Evolutionary conservation across 345 rosid species (phyloP).

Genomic region (Noccaea caerulescens): DNA sequence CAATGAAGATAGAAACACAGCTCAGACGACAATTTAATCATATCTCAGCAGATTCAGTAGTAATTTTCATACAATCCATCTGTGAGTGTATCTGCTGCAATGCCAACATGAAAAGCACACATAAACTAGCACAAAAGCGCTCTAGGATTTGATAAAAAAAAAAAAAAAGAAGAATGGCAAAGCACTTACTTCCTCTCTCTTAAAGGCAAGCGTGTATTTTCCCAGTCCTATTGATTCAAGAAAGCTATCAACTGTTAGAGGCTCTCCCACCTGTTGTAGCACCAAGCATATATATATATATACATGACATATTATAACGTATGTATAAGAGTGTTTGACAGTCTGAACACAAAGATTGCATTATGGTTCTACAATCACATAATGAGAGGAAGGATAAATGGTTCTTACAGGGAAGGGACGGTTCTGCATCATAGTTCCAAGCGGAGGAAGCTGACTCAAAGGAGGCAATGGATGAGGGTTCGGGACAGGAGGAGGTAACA

Average conservation of each 20-base stretch:
- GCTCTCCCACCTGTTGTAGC: conserved; percentile 63
- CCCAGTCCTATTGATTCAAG: conserved; percentile 74
- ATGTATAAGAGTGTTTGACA: conserved; percentile 4
- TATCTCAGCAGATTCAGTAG: neutral
- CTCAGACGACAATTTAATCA: conserved; percentile 7
- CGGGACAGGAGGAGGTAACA: conserved; percentile 55
- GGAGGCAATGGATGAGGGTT: conserved; percentile 59
- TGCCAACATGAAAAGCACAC: conserved; percentile 14
- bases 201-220: conserved; percentile 71
- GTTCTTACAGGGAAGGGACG: conserved; percentile 58
- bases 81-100: conserved; percentile 21
- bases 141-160: neutral
- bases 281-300: conserved; percentile 27
- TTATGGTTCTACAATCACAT: conserved; percentile 2
- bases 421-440: conserved; percentile 53
- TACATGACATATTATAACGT: conserved; percentile 9
- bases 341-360: conserved; percentile 24
- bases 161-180: conserved; percentile 2
- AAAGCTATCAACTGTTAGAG: conserved; percentile 78
- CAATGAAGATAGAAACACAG: neutral
- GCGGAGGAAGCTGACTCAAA: conserved; percentile 57
- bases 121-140: conserved; percentile 13
- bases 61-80: neutral
- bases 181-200: conserved; percentile 90
- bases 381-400: conserved; percentile 26